A percentile compares a stretch with the other conserved stretches of the same genome.
Evolutionary conservation across 352 stramenopile species (phyloP).

Genomic region (Phytophthora vignae): DNA sequence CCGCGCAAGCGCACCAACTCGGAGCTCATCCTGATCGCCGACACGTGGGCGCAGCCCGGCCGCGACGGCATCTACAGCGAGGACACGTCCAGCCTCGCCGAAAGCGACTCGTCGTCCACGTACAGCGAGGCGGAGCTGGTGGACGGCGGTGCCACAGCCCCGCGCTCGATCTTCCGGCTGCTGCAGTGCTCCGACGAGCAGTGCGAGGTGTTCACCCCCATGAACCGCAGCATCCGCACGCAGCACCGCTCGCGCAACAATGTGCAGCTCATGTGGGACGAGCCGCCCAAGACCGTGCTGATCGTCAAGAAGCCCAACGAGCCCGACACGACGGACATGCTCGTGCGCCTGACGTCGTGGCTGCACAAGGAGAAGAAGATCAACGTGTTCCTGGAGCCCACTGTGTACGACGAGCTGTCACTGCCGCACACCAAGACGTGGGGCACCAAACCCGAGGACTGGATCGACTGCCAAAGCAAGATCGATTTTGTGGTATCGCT

Average conservation of each 20-base stretch:
- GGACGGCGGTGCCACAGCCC: slow-evolving; percentile 27
- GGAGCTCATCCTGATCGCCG: slow-evolving; percentile 83
- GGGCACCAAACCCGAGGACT: slow-evolving; percentile 59
- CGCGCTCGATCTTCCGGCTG: slow-evolving; percentile 76
- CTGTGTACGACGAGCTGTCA: slow-evolving; percentile 72
- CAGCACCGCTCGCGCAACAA: slow-evolving; percentile 89
- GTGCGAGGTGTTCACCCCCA: slow-evolving; percentile 88
- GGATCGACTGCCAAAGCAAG: slow-evolving; percentile 71
- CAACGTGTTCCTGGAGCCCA: slow-evolving; percentile 75
- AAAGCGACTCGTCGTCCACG: slow-evolving; percentile 57
- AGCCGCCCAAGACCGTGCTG: slow-evolving; percentile 79
- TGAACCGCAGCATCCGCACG: slow-evolving; percentile 88
- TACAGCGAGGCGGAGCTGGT: slow-evolving; percentile 53
- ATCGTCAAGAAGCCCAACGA: slow-evolving; percentile 93
- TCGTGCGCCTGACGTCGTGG: slow-evolving; percentile 74
- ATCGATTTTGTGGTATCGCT: slow-evolving; percentile 95
- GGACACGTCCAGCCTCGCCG: slow-evolving; percentile 54
- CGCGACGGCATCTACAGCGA: slow-evolving; percentile 79
- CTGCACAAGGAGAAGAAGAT: slow-evolving; percentile 80
- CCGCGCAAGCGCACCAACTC: slow-evolving; percentile 81
- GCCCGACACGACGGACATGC: slow-evolving; percentile 70
- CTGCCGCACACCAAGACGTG: slow-evolving; percentile 72
- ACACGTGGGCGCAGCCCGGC: slow-evolving; percentile 77
- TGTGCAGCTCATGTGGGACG: slow-evolving; percentile 91
- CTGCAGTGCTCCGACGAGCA: slow-evolving; percentile 90